Conservation (phyloP, 768 basidiomycete species). For the Podaxis sp. region DNA sequence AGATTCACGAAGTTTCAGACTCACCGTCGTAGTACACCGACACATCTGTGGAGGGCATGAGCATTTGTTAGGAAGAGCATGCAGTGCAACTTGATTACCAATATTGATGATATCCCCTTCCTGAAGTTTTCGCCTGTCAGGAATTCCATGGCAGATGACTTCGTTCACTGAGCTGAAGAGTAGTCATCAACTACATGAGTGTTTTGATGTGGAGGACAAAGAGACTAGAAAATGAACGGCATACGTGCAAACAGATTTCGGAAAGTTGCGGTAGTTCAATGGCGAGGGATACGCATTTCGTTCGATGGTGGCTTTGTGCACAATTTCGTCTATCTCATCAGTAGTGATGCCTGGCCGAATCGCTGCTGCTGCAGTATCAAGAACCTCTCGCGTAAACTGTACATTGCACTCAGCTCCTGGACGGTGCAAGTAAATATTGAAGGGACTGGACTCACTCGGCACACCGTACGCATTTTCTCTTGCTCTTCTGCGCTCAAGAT, state of each 20-base stretch:
- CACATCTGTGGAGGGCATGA: conserved; percentile 52
- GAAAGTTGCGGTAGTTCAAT: conserved; percentile 86
- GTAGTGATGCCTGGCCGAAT: conserved; percentile 93
- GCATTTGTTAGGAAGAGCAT: neutral
- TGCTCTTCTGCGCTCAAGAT: conserved; percentile 74
- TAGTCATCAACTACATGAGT: neutral
- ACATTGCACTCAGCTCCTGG: neutral
- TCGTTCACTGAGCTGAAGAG: conserved; percentile 82
- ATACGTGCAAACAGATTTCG: conserved; percentile 96
- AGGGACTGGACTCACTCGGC: conserved; percentile 57
- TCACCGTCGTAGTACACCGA: conserved; percentile 77
- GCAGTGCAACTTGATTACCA: conserved; percentile 41
- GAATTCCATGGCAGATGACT: conserved; percentile 96
- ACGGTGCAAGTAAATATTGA: neutral
- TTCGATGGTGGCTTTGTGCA: conserved; percentile 89
- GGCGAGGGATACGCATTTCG: conserved; percentile 93
- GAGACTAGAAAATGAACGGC: conserved; percentile 29
- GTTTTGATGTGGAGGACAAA: conserved; percentile 2
- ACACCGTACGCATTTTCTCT: conserved; percentile 85
- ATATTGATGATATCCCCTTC: conserved; percentile 98
- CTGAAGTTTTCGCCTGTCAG: conserved; percentile 76
- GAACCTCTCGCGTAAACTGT: conserved; percentile 88
- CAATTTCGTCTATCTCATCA: conserved; percentile 91
- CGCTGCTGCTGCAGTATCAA: conserved; percentile 86
- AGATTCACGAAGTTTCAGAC: conserved; percentile 10